Evolutionary conservation across 2,329 filamentous ascomycete species (phyloP).

Genomic region (Beauveria brongniartii): DNA sequence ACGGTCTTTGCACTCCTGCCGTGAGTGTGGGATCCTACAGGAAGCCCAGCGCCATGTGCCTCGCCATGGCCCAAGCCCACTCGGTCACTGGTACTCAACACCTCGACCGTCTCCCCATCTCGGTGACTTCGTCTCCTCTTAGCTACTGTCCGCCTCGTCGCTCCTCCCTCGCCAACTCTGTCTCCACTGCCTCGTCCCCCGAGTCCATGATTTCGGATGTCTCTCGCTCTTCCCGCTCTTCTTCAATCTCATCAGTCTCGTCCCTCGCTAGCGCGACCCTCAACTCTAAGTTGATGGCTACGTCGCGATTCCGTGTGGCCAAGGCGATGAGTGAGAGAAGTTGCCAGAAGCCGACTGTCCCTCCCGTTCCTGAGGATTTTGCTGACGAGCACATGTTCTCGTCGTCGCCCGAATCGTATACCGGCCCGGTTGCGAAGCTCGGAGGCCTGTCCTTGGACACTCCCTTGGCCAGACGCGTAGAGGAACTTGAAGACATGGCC

Average conservation of each 20-base stretch:
- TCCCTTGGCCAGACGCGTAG: constrained; percentile 36
- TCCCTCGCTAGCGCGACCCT: constrained; percentile 52
- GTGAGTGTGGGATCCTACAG: constrained; percentile 45
- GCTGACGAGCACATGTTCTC: constrained; percentile 39
- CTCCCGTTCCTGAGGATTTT: constrained; percentile 50
- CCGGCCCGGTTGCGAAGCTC: constrained; percentile 43
- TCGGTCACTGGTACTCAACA: constrained; percentile 38
- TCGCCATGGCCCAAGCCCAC: constrained; percentile 50
- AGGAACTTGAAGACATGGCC: constrained; percentile 35
- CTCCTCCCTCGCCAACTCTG: constrained; percentile 54
- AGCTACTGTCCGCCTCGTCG: constrained; percentile 43
- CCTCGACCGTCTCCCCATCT: constrained; percentile 44
- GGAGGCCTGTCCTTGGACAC: constrained; percentile 42
- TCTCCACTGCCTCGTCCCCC: constrained; percentile 56
- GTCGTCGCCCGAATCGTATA: constrained; percentile 51
- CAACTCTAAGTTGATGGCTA: constrained; percentile 43
- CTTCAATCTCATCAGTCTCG: constrained; percentile 56
- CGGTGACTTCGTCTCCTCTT: constrained; percentile 44
- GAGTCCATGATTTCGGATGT: constrained; percentile 60
- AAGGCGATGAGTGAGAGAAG: constrained; percentile 51
- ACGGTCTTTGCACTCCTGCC: constrained; percentile 52
- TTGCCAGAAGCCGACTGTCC: constrained; percentile 43
- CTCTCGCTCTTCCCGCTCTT: constrained; percentile 54
- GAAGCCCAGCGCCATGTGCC: constrained; percentile 48
- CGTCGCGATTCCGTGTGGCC: constrained; percentile 55